phyloP scores from a whole-genome alignment of 768 basidiomycete species.

The Agaricus subrufescens region DNA sequence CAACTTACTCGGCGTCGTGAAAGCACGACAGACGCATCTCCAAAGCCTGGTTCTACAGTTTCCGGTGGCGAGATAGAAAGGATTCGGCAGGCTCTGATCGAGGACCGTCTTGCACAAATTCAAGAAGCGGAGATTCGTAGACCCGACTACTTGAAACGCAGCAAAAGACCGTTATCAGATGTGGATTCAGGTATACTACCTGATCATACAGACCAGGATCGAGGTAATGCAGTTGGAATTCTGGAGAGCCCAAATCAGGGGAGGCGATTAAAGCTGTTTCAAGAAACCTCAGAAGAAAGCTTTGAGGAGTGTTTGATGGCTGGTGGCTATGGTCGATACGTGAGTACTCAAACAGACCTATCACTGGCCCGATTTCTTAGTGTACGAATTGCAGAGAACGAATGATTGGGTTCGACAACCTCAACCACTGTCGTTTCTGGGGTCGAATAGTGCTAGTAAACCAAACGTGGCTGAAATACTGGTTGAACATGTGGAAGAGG shows the following conservation, averaged over 20 bases:
- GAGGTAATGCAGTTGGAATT: slow-evolving; percentile 45
- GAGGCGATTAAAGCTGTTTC: slow-evolving; percentile 67
- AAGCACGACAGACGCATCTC: slow-evolving; percentile 13
- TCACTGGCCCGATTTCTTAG: slow-evolving; percentile 7
- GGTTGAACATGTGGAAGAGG: slow-evolving; percentile 33
- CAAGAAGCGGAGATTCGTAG: slow-evolving; percentile 58
- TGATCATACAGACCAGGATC: slow-evolving; percentile 25
- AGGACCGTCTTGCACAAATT: slow-evolving; percentile 43
- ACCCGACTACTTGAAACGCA: slow-evolving; percentile 68
- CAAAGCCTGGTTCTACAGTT: slow-evolving; percentile 16
- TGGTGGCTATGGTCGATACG: slow-evolving; percentile 75
- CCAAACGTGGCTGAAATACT: slow-evolving; percentile 36
- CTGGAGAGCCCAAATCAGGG: slow-evolving; percentile 71
- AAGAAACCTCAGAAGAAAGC: slow-evolving; percentile 79
- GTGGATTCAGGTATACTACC: slow-evolving; percentile 31
- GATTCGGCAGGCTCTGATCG: slow-evolving; percentile 48
- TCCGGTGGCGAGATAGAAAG: slow-evolving; percentile 56
- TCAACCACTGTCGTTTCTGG: slow-evolving; percentile 40
- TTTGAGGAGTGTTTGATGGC: slow-evolving; percentile 84
- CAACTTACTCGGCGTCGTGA: slow-evolving; percentile 10
- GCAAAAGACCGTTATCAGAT: slow-evolving; percentile 43
- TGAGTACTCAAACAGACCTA: slow-evolving; percentile 27
- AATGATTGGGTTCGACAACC: slow-evolving; percentile 59
- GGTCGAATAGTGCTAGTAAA: slow-evolving; percentile 35
- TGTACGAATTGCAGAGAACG: slow-evolving; percentile 35